Evolutionary conservation across 768 basidiomycete genomes (phyloP).

Genomic region (Baorangia bicolor): DNA sequence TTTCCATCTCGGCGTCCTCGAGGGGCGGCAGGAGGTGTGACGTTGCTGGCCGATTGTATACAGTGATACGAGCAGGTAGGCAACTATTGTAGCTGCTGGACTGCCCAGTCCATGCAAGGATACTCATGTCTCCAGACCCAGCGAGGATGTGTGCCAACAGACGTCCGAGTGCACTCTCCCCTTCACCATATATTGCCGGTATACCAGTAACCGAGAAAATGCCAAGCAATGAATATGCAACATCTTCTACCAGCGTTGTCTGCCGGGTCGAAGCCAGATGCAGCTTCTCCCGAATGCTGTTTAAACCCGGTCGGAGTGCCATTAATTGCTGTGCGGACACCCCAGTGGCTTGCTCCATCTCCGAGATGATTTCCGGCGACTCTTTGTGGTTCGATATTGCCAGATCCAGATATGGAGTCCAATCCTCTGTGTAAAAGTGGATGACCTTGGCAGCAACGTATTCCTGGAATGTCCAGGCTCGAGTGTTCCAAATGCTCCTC

Average conservation of each 20-base stretch:
- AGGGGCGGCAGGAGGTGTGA: not conserved
- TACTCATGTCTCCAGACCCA: not conserved
- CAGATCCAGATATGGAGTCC: not conserved
- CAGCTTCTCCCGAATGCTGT: not conserved
- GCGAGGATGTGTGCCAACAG: not conserved
- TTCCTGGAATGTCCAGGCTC: slow-evolving; percentile 7
- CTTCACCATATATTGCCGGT: not conserved
- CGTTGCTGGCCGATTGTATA: not conserved
- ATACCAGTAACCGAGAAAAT: not conserved
- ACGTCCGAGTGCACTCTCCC: not conserved
- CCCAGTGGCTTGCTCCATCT: slow-evolving; percentile 2
- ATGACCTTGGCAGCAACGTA: slow-evolving; percentile 2
- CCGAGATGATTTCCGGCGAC: not conserved
- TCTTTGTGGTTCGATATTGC: not conserved
- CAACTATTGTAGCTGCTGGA: slow-evolving; percentile 2
- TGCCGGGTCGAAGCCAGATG: not conserved
- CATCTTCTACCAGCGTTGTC: not conserved
- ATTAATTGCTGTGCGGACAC: not conserved
- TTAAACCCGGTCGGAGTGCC: not conserved
- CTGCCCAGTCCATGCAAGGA: slow-evolving; percentile 9
- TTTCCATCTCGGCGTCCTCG: not conserved
- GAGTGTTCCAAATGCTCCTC: not conserved
- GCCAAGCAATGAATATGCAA: not conserved
- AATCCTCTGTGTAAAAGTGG: slow-evolving; percentile 1
- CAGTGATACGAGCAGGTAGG: not conserved